Evolutionary conservation across 2,329 filamentous ascomycete species (phyloP), one percentile per base, ranked within the genome.

Genomic region (Colletotrichum scovillei): DNA sequence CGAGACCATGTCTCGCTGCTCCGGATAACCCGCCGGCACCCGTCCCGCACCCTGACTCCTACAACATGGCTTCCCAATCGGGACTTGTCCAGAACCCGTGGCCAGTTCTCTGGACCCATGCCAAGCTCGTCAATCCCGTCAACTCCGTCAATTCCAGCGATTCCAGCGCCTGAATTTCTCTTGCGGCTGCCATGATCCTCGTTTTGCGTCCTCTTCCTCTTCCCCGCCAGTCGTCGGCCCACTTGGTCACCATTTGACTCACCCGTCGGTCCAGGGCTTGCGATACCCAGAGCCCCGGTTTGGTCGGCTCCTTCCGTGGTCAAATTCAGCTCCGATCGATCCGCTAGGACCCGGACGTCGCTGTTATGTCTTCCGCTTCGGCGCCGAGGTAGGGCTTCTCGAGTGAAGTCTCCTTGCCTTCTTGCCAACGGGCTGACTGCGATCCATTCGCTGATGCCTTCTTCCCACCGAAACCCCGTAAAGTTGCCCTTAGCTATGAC

Each of bases 391-490:
- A 9, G 9, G 22, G 49, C 26, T 22, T n/a, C 49, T 26, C 19
- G 56, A 12, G 22, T 16, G 16, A 58, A 6, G 19, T 8, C 14
- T 5, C 52, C 35, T 24, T 49, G 46, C 19, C 38, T 46, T 56
- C 49, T 71, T 4, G 57, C 32, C 38, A 38, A 63, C 11, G 73
- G 74, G 30, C 65, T 76, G 14, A 30, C 19, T n/a, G 71, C 67
- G 46, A 84, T 80, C 83, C 83, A 84, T 70, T 85, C 83, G 65
- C 82, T 82, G 30, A 85, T 84, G 22, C 81, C 82, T 53, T 84
- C 82, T 62, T 85, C 83, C 83, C 83, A 85, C 53, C 77, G 76
- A 79, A 82, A 84, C 7, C 82, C 82, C 2, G 80, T 79, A 63
- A 83, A 83, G 11, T n/a, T n/a, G 24, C 26, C n/a, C 4, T 19